These are phyloP conservation scores for Populus euphratica DNA, from an alignment of 345 rosid genomes.

Conservation along the genomic window DNA sequence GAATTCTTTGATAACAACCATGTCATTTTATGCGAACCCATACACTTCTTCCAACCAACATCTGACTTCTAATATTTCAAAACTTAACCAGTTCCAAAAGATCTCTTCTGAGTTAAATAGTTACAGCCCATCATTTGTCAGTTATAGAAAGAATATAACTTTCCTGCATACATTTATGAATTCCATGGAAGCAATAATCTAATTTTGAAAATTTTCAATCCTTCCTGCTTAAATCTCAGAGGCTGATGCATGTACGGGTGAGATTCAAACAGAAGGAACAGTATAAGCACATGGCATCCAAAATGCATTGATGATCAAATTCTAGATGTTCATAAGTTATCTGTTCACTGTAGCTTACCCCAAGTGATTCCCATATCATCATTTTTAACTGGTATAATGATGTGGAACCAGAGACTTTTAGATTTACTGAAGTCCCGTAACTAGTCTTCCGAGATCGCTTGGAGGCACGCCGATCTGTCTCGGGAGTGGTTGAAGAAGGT, in stretches of 20 bases:
- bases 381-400: constrained; percentile 87
- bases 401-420: constrained; percentile 86
- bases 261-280: neutral
- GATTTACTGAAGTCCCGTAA: constrained; percentile 62
- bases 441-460: constrained; percentile 82
- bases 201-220: neutral
- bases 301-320: neutral
- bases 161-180: neutral
- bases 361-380: constrained; percentile 99
- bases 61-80: neutral
- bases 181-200: neutral
- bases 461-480: constrained; percentile 75
- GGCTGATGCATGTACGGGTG: neutral
- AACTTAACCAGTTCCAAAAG: neutral
- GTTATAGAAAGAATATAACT: neutral
- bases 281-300: neutral
- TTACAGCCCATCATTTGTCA: neutral
- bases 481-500: constrained; percentile 61
- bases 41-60: neutral
- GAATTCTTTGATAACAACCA: neutral
- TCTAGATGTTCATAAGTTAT: neutral
- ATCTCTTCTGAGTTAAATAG: neutral
- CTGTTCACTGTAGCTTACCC: constrained; percentile 51
- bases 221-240: neutral
- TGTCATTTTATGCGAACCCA: neutral